Evolutionary conservation across 352 stramenopile genomes (phyloP), one percentile per base, ranked within the genome.

Genomic region (Globisporangium apiculatum): DNA sequence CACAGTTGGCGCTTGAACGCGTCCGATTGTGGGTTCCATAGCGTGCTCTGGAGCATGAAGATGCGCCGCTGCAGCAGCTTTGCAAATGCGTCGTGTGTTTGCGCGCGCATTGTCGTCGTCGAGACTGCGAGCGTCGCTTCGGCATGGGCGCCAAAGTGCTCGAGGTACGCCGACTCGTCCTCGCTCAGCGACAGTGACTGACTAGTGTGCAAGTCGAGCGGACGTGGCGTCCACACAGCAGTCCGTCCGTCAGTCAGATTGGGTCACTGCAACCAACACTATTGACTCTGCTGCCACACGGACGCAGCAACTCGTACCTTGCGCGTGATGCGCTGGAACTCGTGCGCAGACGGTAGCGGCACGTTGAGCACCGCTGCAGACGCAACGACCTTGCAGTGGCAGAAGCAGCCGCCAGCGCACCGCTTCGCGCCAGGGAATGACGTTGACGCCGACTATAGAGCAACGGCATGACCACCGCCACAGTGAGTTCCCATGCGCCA

Each of bases 11-110:
- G 64, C 50, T 79, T 65, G 50, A 86, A 88, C 4, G 70, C 64
- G 42, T 85, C 70, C 10, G 76, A 86, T 18, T 85, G 68, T 15
- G 78, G 78, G 45, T 88, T 86, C 79, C 79, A 89, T 49, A 87
- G 51, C 42, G 79, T 87, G 53, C 78, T 84, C 38, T 76, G 73
- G 53, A 89, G 73, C 73, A 86, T 86, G 63, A 84, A 86, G 51
- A 86, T 78, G 38, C 79, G 68, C 38, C 75, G 65, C 55, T 89
- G 74, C 14, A 89, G 71, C 37, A 89, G 61, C 24, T 74, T 78
- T 31, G 70, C 66, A 54, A 73, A 71, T 38, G 56, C 58, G 10
- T 77, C 67, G 48, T 66, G 45, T 9, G 55, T 31, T 4, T 51
- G 40, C 18, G 49, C 41, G n/a, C 40, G 17, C 9, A 47, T 17